These are phyloP conservation scores for Tylopilus sp. DNA, from an alignment of 768 basidiomycete genomes.

Conservation along the genomic window DNA sequence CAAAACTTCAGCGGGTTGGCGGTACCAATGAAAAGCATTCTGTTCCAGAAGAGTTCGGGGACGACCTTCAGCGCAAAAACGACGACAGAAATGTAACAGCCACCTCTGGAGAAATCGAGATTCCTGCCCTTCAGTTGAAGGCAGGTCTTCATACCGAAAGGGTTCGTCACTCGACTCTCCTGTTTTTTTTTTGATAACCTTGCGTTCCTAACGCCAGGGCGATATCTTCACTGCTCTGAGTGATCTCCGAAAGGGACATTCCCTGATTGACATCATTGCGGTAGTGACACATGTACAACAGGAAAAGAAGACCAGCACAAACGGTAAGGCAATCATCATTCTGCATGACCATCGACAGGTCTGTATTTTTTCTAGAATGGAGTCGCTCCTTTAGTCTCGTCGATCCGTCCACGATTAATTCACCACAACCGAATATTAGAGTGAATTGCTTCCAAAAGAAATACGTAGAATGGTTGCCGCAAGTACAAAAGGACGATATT, in stretches of 20 bases:
- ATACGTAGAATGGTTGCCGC: constrained; percentile 49
- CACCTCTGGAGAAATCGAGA: background rate
- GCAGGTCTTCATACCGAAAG: constrained; percentile 28
- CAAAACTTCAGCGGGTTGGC: background rate
- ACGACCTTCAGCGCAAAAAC: background rate
- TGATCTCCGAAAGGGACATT: constrained; percentile 11
- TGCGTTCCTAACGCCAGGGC: constrained; percentile 17
- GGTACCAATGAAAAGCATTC: background rate
- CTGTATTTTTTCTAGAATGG: constrained; percentile 40
- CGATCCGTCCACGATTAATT: constrained; percentile 47
- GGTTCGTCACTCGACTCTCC: constrained; percentile 13
- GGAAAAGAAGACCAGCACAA: constrained; percentile 17
- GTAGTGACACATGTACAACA: constrained; percentile 24
- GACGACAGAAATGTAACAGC: background rate
- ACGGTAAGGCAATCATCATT: constrained; percentile 22
- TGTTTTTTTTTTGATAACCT: too few species aligned
- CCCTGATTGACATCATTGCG: constrained; percentile 29
- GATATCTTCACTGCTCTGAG: constrained; percentile 22
- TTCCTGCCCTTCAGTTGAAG: constrained; percentile 4
- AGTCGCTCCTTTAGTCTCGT: constrained; percentile 42
- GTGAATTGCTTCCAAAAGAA: constrained; percentile 53
- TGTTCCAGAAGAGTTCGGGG: background rate
- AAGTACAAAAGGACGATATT: constrained; percentile 45
- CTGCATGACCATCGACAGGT: background rate
- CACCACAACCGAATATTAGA: constrained; percentile 23